Evolutionary conservation across 495 filamentous ascomycete genomes (phyloP), one percentile per base, ranked within the genome.

Genomic region (Staphylotrichum tortipilum): DNA sequence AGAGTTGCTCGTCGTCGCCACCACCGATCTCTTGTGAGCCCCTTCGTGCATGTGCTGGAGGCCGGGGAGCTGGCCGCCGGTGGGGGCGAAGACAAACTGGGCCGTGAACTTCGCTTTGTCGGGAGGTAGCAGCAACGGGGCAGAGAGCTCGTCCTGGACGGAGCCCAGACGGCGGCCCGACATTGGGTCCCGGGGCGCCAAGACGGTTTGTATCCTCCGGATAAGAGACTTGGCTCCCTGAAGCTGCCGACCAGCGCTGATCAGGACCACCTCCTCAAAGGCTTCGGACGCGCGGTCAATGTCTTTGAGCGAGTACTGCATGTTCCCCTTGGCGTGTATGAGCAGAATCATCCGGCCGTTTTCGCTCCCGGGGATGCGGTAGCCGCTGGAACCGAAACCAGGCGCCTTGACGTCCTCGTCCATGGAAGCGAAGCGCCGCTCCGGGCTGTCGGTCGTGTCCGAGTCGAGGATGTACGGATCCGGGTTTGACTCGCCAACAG

Each of bases 241-340:
- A 7, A 82, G 74, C 34, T 79, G 76, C 56, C 78, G 77, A 8
- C 90, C 92, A 34, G 86, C 77, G 44, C 85, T 89, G 57, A 97
- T 90, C 49, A 95, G 67, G 23, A 99, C 89, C 2, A 89, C 92
- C 64, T 95, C 89, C 57, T 97, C 92, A 57, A 99, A 99, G 8
- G 94, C 89, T 50, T 82, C 79, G 1, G 92, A 89, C 14, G 92
- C 92, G 11, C 77, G 82, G 36, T 75, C 73, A 58, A 92, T 88
- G 52, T 97, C 85, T 21, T 89, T 89, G 44, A 95, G 67, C 30
- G 88, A 80, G 68, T 99, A 99, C 2, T 97, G 75, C 88, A 97
- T 95, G 56, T 97, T 99, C 23, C 94, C 92, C 66, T 97, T 99
- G 3, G 89, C 90, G 68, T 99, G 94, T 21, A 96, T 78, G 19